These are phyloP conservation scores for Starmerella tilneyi DNA, from an alignment of 805 yeast species.

Conservation along the genomic window DNA sequence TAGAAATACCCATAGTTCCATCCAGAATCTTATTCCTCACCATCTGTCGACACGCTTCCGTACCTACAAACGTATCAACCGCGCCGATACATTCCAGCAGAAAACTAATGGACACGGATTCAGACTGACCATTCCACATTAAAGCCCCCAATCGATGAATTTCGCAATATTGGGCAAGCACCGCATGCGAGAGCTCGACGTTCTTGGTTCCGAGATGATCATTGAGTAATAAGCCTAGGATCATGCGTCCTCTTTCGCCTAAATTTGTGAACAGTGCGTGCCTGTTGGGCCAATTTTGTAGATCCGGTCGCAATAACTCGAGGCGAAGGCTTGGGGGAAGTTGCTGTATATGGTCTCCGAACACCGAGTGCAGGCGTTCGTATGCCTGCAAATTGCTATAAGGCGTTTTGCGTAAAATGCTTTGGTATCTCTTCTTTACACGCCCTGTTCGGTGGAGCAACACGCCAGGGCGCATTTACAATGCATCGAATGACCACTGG, in stretches of 20 bases:
- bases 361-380: slow-evolving; percentile 5
- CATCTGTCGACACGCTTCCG: slow-evolving; percentile 12
- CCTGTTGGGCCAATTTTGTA: slow-evolving; percentile 17
- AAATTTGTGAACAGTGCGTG: slow-evolving; percentile 16
- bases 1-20: slow-evolving; percentile 19
- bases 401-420: neutral
- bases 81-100: slow-evolving; percentile 18
- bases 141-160: slow-evolving; percentile 4
- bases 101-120: neutral
- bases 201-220: slow-evolving; percentile 24
- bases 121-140: slow-evolving; percentile 3
- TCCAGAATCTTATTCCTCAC: slow-evolving; percentile 9
- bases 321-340: slow-evolving; percentile 18
- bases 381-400: neutral
- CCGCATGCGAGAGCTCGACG: slow-evolving; percentile 11
- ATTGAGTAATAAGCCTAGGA: slow-evolving; percentile 18
- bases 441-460: neutral
- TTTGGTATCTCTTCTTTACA: neutral
- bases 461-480: slow-evolving; percentile 6
- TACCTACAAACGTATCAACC: slow-evolving; percentile 9
- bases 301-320: slow-evolving; percentile 21
- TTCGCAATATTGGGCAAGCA: slow-evolving; percentile 15
- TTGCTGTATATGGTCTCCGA: slow-evolving; percentile 13
- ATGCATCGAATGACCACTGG: neutral
- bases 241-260: slow-evolving; percentile 7